These are phyloP conservation scores for Tilletiopsis washingtonensis DNA, from an alignment of 1,284 basidiomycete genomes.

Conservation along the genomic window DNA sequence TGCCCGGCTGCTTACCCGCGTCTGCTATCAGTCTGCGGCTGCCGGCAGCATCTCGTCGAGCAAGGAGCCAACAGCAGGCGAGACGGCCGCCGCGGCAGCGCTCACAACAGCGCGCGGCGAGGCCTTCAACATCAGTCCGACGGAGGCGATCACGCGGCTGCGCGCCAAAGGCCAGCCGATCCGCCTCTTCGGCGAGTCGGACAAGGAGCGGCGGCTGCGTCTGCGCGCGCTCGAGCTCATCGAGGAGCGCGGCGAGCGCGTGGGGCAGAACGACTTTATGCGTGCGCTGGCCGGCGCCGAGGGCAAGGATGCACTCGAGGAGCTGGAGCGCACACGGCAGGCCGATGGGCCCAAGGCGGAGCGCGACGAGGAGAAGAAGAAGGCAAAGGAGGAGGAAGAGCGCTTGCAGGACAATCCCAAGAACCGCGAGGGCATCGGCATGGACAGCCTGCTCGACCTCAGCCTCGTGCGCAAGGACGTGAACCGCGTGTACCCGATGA, in stretches of 20 bases:
- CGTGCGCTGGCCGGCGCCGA: conserved; percentile 78
- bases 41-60: too few species aligned
- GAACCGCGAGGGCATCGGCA: conserved; percentile 35
- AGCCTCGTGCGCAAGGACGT: conserved; percentile 78
- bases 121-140: too few species aligned
- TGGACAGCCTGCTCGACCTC: conserved; percentile 50
- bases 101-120: too few species aligned
- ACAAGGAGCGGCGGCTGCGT: conserved; percentile 82
- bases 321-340: conserved; percentile 58
- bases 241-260: conserved; percentile 47
- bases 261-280: conserved; percentile 68
- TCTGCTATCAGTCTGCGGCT: too few species aligned
- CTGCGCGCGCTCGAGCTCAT: conserved; percentile 87
- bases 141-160: conserved; percentile 81
- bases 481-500: conserved; percentile 92
- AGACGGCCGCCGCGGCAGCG: too few species aligned
- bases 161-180: conserved; percentile 88
- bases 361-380: conserved; percentile 3
- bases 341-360: conserved; percentile 47
- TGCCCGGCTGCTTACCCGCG: too few species aligned
- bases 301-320: conserved; percentile 56
- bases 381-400: not conserved
- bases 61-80: too few species aligned
- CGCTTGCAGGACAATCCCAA: not conserved
- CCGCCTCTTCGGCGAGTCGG: conserved; percentile 85